These are phyloP conservation scores for Parathielavia hyrcaniae DNA, from an alignment of 495 filamentous ascomycete species.

Conservation along the genomic window DNA sequence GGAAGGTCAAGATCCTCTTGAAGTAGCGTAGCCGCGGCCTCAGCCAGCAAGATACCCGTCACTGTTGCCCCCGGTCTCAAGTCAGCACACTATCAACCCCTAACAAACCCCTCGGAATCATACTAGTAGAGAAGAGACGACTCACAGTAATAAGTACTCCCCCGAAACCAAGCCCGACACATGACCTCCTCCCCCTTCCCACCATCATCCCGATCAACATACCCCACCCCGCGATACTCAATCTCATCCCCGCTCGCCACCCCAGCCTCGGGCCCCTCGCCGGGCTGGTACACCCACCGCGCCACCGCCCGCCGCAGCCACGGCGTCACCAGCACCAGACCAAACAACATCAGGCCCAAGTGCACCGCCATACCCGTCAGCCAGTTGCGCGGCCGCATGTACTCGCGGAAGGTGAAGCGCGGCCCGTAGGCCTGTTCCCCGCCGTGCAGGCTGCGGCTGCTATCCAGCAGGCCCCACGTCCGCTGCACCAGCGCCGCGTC, in stretches of 20 bases:
- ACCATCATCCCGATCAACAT: slow-evolving; percentile 47
- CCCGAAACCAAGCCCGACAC: slow-evolving; percentile 53
- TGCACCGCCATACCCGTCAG: slow-evolving; percentile 54
- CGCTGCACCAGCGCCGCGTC: slow-evolving; percentile 68
- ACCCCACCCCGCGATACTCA: slow-evolving; percentile 61
- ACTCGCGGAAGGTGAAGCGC: slow-evolving; percentile 66
- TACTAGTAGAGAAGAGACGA: neutral
- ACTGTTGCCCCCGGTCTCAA: slow-evolving; percentile 33
- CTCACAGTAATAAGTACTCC: slow-evolving; percentile 59
- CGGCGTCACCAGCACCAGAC: slow-evolving; percentile 46
- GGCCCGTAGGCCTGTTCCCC: slow-evolving; percentile 65
- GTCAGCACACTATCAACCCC: slow-evolving; percentile 17
- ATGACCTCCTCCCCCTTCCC: slow-evolving; percentile 44
- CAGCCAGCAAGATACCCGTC: slow-evolving; percentile 60
- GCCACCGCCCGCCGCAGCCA: slow-evolving; percentile 33
- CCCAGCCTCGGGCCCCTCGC: slow-evolving; percentile 58
- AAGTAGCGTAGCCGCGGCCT: slow-evolving; percentile 67
- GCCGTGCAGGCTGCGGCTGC: too few relatives aligned
- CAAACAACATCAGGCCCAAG: slow-evolving; percentile 45
- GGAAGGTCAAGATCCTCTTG: slow-evolving; percentile 55
- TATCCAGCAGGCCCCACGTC: slow-evolving; percentile 65
- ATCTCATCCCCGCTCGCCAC: slow-evolving; percentile 50
- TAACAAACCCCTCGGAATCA: neutral
- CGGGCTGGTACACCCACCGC: slow-evolving; percentile 54
- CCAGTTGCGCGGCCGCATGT: slow-evolving; percentile 55